phyloP scores from a whole-genome alignment of 306 rosid species.

The Vigna hirtella region DNA sequence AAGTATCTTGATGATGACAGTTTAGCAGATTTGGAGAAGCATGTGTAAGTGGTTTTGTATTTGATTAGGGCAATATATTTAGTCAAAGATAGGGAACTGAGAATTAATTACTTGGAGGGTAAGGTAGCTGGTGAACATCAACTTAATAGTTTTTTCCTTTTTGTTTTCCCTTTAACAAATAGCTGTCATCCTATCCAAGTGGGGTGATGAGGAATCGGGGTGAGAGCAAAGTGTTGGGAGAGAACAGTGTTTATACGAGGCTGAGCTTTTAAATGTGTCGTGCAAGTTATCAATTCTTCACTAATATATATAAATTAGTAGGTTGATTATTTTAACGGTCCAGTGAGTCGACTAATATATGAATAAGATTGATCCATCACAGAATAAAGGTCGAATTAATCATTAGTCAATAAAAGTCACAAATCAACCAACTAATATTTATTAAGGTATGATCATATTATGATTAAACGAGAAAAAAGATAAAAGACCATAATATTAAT shows the following conservation, averaged over 20 bases:
- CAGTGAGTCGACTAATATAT: fast-evolving
- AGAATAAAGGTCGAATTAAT: too few species aligned
- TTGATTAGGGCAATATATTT: background rate
- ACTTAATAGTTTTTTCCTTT: background rate
- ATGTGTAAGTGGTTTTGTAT: background rate
- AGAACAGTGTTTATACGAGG: background rate
- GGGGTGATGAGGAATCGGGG: background rate
- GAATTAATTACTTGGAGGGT: background rate
- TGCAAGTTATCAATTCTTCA: conserved; percentile 4
- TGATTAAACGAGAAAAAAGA: too few species aligned
- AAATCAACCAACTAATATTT: too few species aligned
- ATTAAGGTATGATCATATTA: too few species aligned
- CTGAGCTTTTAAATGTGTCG: background rate
- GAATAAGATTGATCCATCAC: too few species aligned
- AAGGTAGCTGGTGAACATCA: conserved; percentile 9
- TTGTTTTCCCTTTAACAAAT: background rate
- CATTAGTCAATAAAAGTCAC: too few species aligned
- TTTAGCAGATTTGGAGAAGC: background rate
- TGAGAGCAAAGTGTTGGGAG: background rate
- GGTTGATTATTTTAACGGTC: too few species aligned
- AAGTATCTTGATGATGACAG: conserved; percentile 2
- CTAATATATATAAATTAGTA: background rate
- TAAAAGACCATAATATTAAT: too few species aligned
- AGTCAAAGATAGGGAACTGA: conserved; percentile 21
- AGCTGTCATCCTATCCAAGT: background rate